Base-by-base conservation (phyloP, 2,329 filamentous ascomycete species). In the Verticillium dahliae region DNA sequence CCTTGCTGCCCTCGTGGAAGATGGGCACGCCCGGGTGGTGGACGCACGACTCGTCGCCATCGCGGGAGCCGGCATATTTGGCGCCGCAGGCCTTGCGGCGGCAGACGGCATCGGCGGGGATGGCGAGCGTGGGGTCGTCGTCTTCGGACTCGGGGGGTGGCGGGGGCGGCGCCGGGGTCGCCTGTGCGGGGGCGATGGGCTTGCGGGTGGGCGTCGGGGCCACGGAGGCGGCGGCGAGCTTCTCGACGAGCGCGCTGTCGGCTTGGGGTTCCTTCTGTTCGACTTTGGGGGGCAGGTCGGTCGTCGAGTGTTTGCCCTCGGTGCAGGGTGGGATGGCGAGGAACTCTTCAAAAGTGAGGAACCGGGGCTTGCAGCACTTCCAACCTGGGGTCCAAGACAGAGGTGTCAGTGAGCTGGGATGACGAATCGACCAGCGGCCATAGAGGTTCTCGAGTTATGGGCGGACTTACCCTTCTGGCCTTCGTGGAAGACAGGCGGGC, bases 1-100 rank as follows among this genome's bases (percentile, higher is more conserved):
- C 95, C 80, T 99, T 99, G 78, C 91, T 96, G 39, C 95, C 95
- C 79, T 99, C 95, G 74, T 99, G 95, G 78, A 99, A 99, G 67
- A 99, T 89, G 31, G 95, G 91, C 27, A 84, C 86, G 4, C 95
- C 95, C 0, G 95, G 93, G 76, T 99, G 95, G 71, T 96, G 89
- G 56, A 91, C 82, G 73, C 95, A 99, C 64, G 85, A 81, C 79
- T 97, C 93, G 1, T 81, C 84, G 37, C 89, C 86, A 66, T 90
- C 80, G 38, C 78, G 75, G 54, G 79, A 72, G 0, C 84, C 84
- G 61, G 81, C 82, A 75, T 92, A 96, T 50, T 77, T 80, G 15
- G 77, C 78, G 11, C 85, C 86, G 73, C 95, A 99, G 3, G 84
- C 88, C 71, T 85, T 87, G 68, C 95, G 84, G 73, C 91, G 88